phyloP scores from a whole-genome alignment of 2,329 filamentous ascomycete genomes.

The Pestalotiopsis sp. region DNA sequence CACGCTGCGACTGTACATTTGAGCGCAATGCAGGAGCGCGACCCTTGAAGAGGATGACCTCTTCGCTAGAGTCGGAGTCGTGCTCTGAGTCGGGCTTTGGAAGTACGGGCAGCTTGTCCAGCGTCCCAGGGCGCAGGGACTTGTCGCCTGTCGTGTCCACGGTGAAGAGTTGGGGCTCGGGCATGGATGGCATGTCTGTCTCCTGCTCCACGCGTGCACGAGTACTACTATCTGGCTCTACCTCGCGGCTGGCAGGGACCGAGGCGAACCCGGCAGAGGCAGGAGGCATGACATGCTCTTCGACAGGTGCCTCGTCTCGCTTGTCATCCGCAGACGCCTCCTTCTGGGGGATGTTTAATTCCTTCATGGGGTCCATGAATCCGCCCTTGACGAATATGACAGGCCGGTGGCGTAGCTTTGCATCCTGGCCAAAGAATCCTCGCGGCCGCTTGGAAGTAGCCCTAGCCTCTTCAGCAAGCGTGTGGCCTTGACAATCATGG shows the following conservation, averaged over 20 bases:
- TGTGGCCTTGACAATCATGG: slow-evolving; percentile 37
- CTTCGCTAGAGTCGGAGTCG: slow-evolving; percentile 67
- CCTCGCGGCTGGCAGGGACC: neutral
- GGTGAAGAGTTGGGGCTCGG: slow-evolving; percentile 4
- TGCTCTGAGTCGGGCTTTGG: slow-evolving; percentile 23
- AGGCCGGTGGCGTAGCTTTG: slow-evolving; percentile 50
- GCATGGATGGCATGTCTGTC: neutral
- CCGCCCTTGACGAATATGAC: slow-evolving; percentile 59
- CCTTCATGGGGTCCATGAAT: slow-evolving; percentile 50
- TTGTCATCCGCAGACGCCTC: neutral
- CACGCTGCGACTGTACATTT: slow-evolving; percentile 17
- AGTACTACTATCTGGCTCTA: neutral
- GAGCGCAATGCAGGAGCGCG: slow-evolving; percentile 39
- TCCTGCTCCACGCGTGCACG: neutral
- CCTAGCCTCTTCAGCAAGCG: slow-evolving; percentile 51
- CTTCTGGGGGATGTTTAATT: slow-evolving; percentile 31
- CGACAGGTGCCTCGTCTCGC: neutral
- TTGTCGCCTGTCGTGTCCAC: slow-evolving; percentile 29
- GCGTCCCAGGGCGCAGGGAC: slow-evolving; percentile 14
- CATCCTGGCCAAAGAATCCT: slow-evolving; percentile 39
- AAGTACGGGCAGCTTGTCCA: slow-evolving; percentile 18
- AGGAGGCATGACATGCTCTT: neutral
- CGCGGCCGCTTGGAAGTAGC: slow-evolving; percentile 50
- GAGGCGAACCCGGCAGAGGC: neutral
- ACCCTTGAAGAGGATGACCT: slow-evolving; percentile 71